Base-by-base conservation (phyloP, 805 yeast species). In the Lipomyces yamanashiensis region DNA sequence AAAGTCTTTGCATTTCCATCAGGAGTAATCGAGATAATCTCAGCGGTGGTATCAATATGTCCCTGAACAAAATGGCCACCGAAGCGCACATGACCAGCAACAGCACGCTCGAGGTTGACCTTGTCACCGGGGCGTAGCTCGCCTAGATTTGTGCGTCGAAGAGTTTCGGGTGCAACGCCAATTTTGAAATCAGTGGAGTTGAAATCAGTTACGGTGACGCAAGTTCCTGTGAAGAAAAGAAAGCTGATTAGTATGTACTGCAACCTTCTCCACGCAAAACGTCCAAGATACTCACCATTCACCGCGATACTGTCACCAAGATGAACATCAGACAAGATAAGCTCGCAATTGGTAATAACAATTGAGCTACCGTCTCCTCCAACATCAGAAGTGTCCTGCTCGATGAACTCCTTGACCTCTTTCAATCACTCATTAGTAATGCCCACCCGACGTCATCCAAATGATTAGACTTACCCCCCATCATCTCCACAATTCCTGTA, bases 1-100 rank as follows among this genome's bases (percentile, higher is more conserved):
- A 86, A 88, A 2, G 87, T 80, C 40, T 91, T 78, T 0, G 98
- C 87, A 74, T 91, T 90, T 1, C 86, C 82, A 72, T 92, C 98
- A 1, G 83, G 77, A 9, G 68, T 76, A 34, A 76, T 80, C 0
- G 76, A 74, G 1, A 82, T 81, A 45, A 93, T 87, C 41, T 74
- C 75, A 1, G 97, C 97, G 41, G 87, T 82, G 0, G 97, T 90
- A 74, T 95, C 99, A 36, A 95, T 91, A 78, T 95, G 99, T 6
- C 99, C 99, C 70, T 95, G 99, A 1, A 95, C 99, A 67, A 93
- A 85, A 76, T 95, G 99, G 0, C 99, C 99, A 28, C 99, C 99
- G 72, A 92, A 85, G 67, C 99, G 81, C 7, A 86, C 90, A 58
- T 89, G 90, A 13, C 86, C 85, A 1, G 86, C 80, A 39, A 95